Evolutionary conservation across 2,329 filamentous ascomycete species (phyloP).

Genomic region (Arachnomyces sp.): DNA sequence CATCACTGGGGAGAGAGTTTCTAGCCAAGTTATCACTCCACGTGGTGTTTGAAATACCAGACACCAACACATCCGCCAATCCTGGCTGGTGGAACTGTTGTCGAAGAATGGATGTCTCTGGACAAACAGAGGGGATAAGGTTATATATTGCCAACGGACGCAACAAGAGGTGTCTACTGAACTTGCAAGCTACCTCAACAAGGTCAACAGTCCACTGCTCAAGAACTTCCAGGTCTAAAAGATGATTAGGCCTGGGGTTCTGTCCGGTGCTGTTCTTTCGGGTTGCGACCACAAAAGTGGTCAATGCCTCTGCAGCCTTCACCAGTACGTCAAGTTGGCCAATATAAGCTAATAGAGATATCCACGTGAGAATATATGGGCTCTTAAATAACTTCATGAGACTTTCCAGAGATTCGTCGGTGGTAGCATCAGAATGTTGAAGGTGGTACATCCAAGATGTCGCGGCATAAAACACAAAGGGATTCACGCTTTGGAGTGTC

Average conservation of each 20-base stretch:
- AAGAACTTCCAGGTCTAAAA: slow-evolving; percentile 19
- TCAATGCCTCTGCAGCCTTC: slow-evolving; percentile 17
- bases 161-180: slow-evolving; percentile 18
- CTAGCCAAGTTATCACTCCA: slow-evolving; percentile 14
- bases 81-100: slow-evolving; percentile 22
- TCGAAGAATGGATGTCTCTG: slow-evolving; percentile 26
- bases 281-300: slow-evolving; percentile 5
- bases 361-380: slow-evolving; percentile 26
- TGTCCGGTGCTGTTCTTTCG: slow-evolving; percentile 11
- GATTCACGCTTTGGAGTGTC: too few species aligned
- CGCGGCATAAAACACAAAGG: slow-evolving; percentile 10
- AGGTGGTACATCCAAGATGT: slow-evolving; percentile 15
- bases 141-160: slow-evolving; percentile 30
- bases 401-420: slow-evolving; percentile 3
- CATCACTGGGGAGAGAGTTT: slow-evolving; percentile 4
- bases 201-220: slow-evolving; percentile 30
- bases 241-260: slow-evolving; percentile 9
- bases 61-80: slow-evolving; percentile 11
- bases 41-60: slow-evolving; percentile 7
- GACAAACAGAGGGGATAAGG: slow-evolving; percentile 34
- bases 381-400: slow-evolving; percentile 9
- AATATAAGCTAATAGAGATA: slow-evolving; percentile 19
- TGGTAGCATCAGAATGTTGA: not conserved
- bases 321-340: slow-evolving; percentile 20
- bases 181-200: slow-evolving; percentile 30